These are phyloP conservation scores for Lodderomyces parapsilosis DNA, from an alignment of 1,139 yeast species.

Conservation along the genomic window DNA sequence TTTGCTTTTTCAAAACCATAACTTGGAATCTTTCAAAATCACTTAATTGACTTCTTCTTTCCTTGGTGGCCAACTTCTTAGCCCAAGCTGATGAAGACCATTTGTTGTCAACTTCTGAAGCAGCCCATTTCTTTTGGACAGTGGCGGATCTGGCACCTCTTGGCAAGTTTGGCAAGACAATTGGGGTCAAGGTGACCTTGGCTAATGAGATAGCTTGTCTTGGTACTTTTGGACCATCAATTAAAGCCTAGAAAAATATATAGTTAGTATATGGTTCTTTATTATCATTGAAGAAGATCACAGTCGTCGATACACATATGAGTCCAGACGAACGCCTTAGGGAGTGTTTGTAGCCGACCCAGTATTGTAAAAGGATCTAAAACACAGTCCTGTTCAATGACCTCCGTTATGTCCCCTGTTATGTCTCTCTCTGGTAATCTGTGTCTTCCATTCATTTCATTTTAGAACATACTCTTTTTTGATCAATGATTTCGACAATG, in stretches of 20 bases:
- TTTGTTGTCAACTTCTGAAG: constrained; percentile 83
- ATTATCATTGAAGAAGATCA: too few relatives aligned
- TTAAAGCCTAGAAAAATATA: constrained; percentile 56
- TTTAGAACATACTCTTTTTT: constrained; percentile 85
- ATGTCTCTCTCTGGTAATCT: not conserved
- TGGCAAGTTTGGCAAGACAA: constrained; percentile 80
- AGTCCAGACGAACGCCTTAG: too few relatives aligned
- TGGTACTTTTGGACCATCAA: constrained; percentile 95
- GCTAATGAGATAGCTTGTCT: constrained; percentile 91
- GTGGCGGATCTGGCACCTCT: constrained; percentile 90
- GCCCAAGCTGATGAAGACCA: constrained; percentile 97
- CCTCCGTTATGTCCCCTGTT: not conserved
- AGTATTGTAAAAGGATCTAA: too few relatives aligned
- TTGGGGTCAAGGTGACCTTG: constrained; percentile 89
- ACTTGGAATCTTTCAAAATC: constrained; percentile 99
- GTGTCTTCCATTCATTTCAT: constrained; percentile 2
- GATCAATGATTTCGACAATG: constrained; percentile 98
- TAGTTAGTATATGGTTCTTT: constrained; percentile 23
- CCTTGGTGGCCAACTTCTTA: constrained; percentile 93
- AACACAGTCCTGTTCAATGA: too few relatives aligned
- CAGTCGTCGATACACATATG: too few relatives aligned
- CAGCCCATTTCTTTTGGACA: constrained; percentile 91
- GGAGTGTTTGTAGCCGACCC: too few relatives aligned
- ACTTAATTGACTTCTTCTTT: constrained; percentile 86
- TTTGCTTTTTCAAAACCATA: constrained; percentile 93